Conservation (phyloP, 352 stramenopile genomes). For the Phytopythium aichiense region DNA sequence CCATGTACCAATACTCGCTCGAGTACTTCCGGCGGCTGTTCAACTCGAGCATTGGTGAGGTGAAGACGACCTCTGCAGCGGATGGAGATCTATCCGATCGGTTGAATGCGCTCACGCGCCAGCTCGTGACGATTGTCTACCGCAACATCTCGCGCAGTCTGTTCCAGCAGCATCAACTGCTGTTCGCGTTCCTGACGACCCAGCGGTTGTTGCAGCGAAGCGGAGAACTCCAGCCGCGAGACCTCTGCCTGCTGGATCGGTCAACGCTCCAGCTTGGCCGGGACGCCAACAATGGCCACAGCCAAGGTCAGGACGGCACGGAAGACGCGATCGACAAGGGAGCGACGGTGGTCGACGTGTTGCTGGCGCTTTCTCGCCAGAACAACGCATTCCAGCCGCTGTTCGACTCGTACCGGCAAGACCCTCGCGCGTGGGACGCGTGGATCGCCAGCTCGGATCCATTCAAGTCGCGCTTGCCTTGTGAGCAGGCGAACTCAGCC, state of each 20-base stretch:
- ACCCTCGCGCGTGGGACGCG: constrained; percentile 30
- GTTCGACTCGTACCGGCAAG: constrained; percentile 37
- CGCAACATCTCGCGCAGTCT: constrained; percentile 68
- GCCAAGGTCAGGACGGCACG: neutral
- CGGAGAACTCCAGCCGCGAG: constrained; percentile 24
- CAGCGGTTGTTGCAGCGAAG: constrained; percentile 49
- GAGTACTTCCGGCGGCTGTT: constrained; percentile 71
- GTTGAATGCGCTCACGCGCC: constrained; percentile 33
- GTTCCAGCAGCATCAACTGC: constrained; percentile 58
- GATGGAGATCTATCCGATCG: constrained; percentile 22
- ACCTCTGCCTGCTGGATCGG: constrained; percentile 35
- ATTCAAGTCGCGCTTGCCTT: constrained; percentile 30
- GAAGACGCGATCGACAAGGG: neutral
- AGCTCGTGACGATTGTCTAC: constrained; percentile 56
- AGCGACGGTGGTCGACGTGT: constrained; percentile 10
- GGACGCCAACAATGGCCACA: neutral
- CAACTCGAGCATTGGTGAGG: constrained; percentile 47
- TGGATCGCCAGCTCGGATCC: constrained; percentile 41
- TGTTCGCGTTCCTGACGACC: constrained; percentile 61
- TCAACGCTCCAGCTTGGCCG: constrained; percentile 8
- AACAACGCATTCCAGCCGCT: constrained; percentile 23
- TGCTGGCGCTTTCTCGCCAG: constrained; percentile 24
- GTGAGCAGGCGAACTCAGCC: constrained; percentile 10
- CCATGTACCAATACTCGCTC: constrained; percentile 83
- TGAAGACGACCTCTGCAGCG: constrained; percentile 12